A percentile compares a stretch with the other conserved stretches of the same genome.
These are phyloP conservation scores for Exophiala bonariae DNA, from an alignment of 2,329 filamentous ascomycete genomes.

Conservation along the genomic window DNA sequence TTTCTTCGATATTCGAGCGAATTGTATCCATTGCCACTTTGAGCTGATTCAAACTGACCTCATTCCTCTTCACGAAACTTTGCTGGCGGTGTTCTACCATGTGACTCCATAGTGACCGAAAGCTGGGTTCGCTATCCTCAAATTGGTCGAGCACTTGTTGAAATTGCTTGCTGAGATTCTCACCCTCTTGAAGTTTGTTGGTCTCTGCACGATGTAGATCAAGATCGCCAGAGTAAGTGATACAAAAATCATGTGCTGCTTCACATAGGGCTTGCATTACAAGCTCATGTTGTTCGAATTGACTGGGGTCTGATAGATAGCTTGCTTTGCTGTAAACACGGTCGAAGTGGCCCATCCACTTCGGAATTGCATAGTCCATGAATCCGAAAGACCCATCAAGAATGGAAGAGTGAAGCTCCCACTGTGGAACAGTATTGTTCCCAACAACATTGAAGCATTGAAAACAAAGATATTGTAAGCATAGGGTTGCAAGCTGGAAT, in stretches of 20 bases:
- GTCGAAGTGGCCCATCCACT: constrained; percentile 38
- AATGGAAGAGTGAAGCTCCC: constrained; percentile 16
- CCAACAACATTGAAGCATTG: constrained; percentile 32
- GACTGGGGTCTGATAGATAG: neutral
- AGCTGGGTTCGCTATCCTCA: constrained; percentile 11
- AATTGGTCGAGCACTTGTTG: neutral
- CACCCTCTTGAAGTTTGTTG: constrained; percentile 7
- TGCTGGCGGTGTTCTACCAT: constrained; percentile 34
- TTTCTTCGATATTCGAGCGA: constrained; percentile 24
- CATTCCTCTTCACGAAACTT: constrained; percentile 31
- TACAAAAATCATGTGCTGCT: constrained; percentile 15
- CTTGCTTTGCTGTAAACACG: constrained; percentile 20
- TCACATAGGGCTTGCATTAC: constrained; percentile 8
- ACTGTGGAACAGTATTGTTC: constrained; percentile 15
- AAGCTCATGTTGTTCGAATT: neutral
- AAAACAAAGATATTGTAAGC: constrained; percentile 38
- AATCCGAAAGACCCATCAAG: constrained; percentile 36
- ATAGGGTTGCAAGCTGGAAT: constrained; percentile 34
- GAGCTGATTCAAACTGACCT: constrained; percentile 33
- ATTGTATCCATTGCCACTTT: constrained; percentile 30
- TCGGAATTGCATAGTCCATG: constrained; percentile 40
- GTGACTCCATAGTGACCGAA: constrained; percentile 30
- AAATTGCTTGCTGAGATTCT: neutral
- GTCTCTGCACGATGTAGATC: constrained; percentile 3
- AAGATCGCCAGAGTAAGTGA: constrained; percentile 5